Percentiles rank a stretch among this genome's conserved stretches.
phyloP scores from a whole-genome alignment of 2,329 filamentous ascomycete species.

The Colletotrichum horii region DNA sequence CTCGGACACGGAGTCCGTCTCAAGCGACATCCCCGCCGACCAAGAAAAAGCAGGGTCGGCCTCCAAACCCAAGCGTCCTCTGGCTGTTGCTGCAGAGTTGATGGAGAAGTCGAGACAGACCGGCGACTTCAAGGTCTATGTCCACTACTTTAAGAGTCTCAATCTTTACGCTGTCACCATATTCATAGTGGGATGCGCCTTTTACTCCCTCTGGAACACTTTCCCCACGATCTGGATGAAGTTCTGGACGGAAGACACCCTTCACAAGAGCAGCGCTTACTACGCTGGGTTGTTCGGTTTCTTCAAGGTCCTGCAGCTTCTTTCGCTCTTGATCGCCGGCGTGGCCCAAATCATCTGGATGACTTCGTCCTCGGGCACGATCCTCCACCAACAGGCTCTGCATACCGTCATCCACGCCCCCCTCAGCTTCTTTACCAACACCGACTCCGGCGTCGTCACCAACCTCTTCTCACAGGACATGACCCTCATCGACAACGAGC shows the following conservation, averaged over 20 bases:
- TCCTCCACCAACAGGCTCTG: constrained; percentile 28
- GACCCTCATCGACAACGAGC: constrained; percentile 36
- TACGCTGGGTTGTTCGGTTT: constrained; percentile 26
- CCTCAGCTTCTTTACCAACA: constrained; percentile 39
- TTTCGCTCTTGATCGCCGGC: constrained; percentile 20
- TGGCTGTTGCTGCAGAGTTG: background rate
- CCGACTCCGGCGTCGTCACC: constrained; percentile 38
- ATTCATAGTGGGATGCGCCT: background rate
- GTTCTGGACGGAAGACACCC: constrained; percentile 30
- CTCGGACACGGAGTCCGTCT: constrained; percentile 17
- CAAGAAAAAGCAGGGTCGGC: background rate
- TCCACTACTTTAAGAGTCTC: constrained; percentile 26
- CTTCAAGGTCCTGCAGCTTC: constrained; percentile 11
- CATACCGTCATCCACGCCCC: constrained; percentile 32
- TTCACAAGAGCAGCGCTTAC: constrained; percentile 17
- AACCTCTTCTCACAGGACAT: constrained; percentile 46
- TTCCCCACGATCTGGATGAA: constrained; percentile 35
- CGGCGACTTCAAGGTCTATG: constrained; percentile 27
- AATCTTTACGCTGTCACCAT: background rate
- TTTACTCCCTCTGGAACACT: constrained; percentile 21
- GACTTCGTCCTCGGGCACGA: constrained; percentile 24
- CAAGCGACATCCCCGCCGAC: background rate
- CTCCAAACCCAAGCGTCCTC: background rate
- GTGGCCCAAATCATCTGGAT: constrained; percentile 24
- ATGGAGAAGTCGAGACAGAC: constrained; percentile 19